Conservation (phyloP, 2,329 filamentous ascomycete genomes). For the Phyllosticta citrichinensis region DNA sequence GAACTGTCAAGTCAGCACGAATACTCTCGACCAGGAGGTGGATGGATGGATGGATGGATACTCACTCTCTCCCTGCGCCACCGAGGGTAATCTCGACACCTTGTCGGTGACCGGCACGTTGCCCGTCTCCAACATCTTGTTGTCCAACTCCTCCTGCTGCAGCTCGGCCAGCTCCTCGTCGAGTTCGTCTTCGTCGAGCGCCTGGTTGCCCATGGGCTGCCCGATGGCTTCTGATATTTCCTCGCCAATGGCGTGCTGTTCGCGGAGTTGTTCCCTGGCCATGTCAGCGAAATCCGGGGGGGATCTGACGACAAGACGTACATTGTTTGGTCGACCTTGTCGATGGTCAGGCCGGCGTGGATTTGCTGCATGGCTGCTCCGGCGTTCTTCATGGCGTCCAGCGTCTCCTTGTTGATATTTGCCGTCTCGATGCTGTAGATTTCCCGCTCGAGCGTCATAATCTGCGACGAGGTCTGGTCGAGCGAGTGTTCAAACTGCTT, state of each 20-base stretch:
- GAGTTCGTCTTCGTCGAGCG: constrained; percentile 77
- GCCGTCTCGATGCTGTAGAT: constrained; percentile 96
- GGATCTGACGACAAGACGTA: constrained; percentile 39
- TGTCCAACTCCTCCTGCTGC: constrained; percentile 87
- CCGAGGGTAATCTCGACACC: constrained; percentile 66
- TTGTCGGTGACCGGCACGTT: constrained; percentile 71
- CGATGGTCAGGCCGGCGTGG: constrained; percentile 79
- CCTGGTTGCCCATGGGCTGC: constrained; percentile 53
- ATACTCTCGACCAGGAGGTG: neutral
- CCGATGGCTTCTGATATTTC: constrained; percentile 86
- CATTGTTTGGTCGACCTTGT: constrained; percentile 94
- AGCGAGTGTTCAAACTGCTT: constrained; percentile 87
- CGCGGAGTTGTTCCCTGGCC: constrained; percentile 75
- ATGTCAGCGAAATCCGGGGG: neutral
- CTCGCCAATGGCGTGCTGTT: constrained; percentile 86
- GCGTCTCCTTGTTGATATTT: constrained; percentile 96
- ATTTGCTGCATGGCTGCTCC: constrained; percentile 87
- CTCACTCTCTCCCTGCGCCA: constrained; percentile 67
- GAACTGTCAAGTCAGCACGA: constrained; percentile 23
- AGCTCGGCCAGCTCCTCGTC: constrained; percentile 75
- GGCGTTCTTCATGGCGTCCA: constrained; percentile 84
- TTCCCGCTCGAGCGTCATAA: constrained; percentile 85
- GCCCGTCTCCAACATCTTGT: constrained; percentile 86
- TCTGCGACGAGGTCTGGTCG: constrained; percentile 82
- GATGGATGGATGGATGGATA: constrained; percentile 18